Evolutionary conservation across 495 filamentous ascomycete genomes (phyloP).

Genomic region (Pyrenula aspistea): DNA sequence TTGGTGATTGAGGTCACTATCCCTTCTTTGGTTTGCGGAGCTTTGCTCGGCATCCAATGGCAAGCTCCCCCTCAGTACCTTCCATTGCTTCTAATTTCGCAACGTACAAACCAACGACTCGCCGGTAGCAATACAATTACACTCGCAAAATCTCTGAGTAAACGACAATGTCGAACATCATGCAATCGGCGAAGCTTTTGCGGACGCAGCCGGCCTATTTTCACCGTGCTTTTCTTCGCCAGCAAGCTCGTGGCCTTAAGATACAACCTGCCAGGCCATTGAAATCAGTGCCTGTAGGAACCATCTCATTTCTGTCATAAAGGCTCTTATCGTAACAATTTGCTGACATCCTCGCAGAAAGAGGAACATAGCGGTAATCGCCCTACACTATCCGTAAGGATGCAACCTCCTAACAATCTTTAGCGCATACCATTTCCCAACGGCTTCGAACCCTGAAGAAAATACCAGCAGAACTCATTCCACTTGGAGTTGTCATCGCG

Average conservation of each 20-base stretch:
- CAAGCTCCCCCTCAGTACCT: neutral
- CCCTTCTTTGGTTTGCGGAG: too few species aligned
- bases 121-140: too few species aligned
- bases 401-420: conserved; percentile 15
- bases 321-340: conserved; percentile 22
- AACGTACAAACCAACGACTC: too few species aligned
- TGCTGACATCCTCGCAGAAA: too few species aligned
- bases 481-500: conserved; percentile 79
- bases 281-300: conserved; percentile 70
- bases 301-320: conserved; percentile 5
- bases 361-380: conserved; percentile 68
- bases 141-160: too few species aligned
- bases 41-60: neutral
- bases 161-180: neutral
- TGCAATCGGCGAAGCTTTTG: neutral
- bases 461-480: conserved; percentile 88
- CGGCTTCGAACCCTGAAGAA: conserved; percentile 75
- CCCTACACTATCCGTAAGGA: neutral
- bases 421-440: conserved; percentile 96
- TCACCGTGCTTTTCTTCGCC: conserved; percentile 46
- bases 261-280: conserved; percentile 49
- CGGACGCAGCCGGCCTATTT: conserved; percentile 39
- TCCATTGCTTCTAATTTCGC: neutral
- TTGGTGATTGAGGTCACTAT: neutral
- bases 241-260: conserved; percentile 31